These are phyloP conservation scores for Teratosphaeria zuluensis DNA, from an alignment of 2,329 filamentous ascomycete genomes.

Conservation along the genomic window DNA sequence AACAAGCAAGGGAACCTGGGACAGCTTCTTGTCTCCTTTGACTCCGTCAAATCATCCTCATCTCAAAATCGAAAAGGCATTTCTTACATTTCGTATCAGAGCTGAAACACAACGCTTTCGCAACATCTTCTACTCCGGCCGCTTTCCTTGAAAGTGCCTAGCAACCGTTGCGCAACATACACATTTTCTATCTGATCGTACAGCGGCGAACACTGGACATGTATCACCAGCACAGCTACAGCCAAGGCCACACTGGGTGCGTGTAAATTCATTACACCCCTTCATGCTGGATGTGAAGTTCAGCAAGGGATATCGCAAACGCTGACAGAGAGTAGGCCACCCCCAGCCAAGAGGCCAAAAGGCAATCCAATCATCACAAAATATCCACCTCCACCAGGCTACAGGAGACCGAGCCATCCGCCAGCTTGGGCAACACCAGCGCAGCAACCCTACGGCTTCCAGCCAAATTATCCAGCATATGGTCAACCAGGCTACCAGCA, in stretches of 20 bases:
- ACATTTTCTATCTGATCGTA: neutral
- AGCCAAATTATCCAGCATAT: constrained; percentile 8
- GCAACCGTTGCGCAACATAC: neutral
- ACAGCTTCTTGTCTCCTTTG: neutral
- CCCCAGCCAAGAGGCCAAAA: constrained; percentile 33
- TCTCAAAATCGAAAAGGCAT: neutral
- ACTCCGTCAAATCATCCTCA: neutral
- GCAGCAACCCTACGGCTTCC: constrained; percentile 6
- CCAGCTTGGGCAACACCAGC: constrained; percentile 12
- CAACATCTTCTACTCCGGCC: neutral
- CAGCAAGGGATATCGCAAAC: neutral
- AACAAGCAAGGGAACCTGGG: neutral
- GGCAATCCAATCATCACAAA: constrained; percentile 40
- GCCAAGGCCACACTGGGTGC: constrained; percentile 1
- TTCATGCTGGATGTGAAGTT: neutral
- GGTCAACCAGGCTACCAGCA: constrained; percentile 8
- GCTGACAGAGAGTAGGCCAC: constrained; percentile 11
- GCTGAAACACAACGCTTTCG: neutral
- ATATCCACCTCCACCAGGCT: constrained; percentile 42
- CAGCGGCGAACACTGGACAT: neutral
- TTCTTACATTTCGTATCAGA: neutral
- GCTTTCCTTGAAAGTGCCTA: neutral
- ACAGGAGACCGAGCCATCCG: constrained; percentile 22
- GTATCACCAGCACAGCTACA: constrained; percentile 1
- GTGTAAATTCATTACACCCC: neutral